phyloP scores from a whole-genome alignment of 2,329 filamentous ascomycete species.

The Monosporascus sp. region DNA sequence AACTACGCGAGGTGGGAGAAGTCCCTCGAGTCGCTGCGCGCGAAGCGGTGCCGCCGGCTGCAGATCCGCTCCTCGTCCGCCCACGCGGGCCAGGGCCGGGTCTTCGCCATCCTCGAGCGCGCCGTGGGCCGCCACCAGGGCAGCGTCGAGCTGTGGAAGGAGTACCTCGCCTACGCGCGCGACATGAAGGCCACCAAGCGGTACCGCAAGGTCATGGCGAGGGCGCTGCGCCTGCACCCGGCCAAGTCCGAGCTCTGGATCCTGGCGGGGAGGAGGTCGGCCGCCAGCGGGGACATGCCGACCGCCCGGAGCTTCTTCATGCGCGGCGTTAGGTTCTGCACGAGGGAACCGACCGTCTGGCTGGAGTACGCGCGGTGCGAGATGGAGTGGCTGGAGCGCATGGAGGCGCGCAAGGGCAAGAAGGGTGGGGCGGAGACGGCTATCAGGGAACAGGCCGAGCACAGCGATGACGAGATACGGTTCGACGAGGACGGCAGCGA shows the following conservation, averaged over 20 bases:
- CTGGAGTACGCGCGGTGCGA: conserved; percentile 86
- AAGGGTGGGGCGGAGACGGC: conserved; percentile 37
- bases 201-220: conserved; percentile 58
- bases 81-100: conserved; percentile 71
- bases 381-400: conserved; percentile 83
- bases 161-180: conserved; percentile 79
- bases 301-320: conserved; percentile 81
- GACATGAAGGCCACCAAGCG: conserved; percentile 61
- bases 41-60: conserved; percentile 76
- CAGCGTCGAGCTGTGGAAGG: conserved; percentile 77
- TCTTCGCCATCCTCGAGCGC: conserved; percentile 86
- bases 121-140: conserved; percentile 80
- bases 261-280: conserved; percentile 72
- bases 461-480: conserved; percentile 42
- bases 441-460: conserved; percentile 50
- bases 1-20: conserved; percentile 73
- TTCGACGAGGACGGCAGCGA: conserved; percentile 40
- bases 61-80: conserved; percentile 65
- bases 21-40: conserved; percentile 67
- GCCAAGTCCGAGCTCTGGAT: conserved; percentile 81
- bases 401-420: conserved; percentile 62
- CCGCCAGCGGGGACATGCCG: conserved; percentile 79
- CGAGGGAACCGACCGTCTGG: conserved; percentile 69
- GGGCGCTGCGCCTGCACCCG: conserved; percentile 79
- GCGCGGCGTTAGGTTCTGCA: conserved; percentile 85